A percentile compares a stretch with the other conserved stretches of the same genome.
Evolutionary conservation across 140 eudicot genomes (phyloP).

Genomic region (Flaveria floridana): DNA sequence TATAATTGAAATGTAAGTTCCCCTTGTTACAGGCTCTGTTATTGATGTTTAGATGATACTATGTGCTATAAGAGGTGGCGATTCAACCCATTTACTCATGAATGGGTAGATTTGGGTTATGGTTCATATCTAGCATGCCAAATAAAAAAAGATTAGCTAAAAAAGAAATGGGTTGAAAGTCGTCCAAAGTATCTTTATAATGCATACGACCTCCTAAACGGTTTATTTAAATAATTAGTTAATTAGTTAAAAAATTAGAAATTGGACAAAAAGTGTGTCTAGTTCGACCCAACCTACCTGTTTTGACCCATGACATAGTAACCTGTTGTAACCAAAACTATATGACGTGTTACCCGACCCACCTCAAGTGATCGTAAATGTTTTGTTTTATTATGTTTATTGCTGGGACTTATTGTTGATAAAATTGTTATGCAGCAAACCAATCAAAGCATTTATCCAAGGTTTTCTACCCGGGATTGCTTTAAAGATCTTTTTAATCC

Average conservation of each 20-base stretch:
- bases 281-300: neutral
- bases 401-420: constrained; percentile 4
- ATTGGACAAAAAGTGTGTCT: neutral
- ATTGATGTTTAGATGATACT: neutral
- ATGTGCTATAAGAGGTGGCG: neutral
- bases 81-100: neutral
- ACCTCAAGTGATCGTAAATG: neutral
- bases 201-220: neutral
- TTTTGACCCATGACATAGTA: neutral
- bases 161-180: neutral
- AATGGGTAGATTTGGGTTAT: neutral
- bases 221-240: neutral
- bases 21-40: neutral
- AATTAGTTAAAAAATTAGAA: neutral
- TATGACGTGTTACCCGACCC: neutral
- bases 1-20: constrained; percentile 65
- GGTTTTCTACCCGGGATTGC: constrained; percentile 89
- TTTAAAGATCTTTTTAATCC: constrained; percentile 70
- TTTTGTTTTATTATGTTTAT: neutral
- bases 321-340: neutral
- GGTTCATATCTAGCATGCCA: neutral
- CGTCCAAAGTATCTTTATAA: neutral
- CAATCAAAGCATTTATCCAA: constrained; percentile 71
- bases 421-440: constrained; percentile 38
- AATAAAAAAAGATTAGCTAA: neutral